Base-by-base conservation (phyloP, 1,284 basidiomycete genomes). In the Sparassis latifolia region DNA sequence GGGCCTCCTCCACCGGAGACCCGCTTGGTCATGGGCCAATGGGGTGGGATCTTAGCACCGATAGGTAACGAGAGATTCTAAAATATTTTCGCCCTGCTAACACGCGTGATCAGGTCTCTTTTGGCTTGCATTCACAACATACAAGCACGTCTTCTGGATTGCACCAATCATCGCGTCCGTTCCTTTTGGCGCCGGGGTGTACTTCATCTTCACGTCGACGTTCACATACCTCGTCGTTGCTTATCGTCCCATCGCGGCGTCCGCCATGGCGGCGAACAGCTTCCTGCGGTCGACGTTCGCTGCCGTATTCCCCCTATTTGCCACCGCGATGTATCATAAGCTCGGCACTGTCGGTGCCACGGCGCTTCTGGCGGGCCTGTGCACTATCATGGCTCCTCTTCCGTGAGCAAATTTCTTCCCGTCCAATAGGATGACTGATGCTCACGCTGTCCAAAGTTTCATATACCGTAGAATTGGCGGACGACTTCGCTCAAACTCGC, bases 181-280 rank as follows among this genome's bases (percentile, higher is more conserved):
- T 4, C 82, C 81, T 0, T 84, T 86, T 52, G 83, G 83, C 7
- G 59, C 71, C 0, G 81, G 82, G 3, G 70, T 76, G 4, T 76
- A 81, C 46, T 84, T 79, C 57, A 74, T 80, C 31, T 91, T 80
- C 65, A 80, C 78, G 0, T 76, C 79, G 1, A 81, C 80, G 2
- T 90, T 90, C 70, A 86, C 85, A 1, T 86, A 85, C 59, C 73
- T 84, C 45, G 82, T 81, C 29, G 80, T 77, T 28, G 83, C 86
- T 0, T 91, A 89, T 63, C 78, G 86, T 9, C 87, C 87, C 0
- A 83, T 89, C 41, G 86, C 89, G 0, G 88, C 89, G 1, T 82
- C 78, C 7, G 86, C 86, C 0, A 82, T 92, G 78, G 85, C 87
- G 0, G 73, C 79, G 32, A 92, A 92, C 62, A 82, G 76, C 37